Conservation (phyloP, 768 basidiomycete genomes). For the Boletus patriciae region DNA sequence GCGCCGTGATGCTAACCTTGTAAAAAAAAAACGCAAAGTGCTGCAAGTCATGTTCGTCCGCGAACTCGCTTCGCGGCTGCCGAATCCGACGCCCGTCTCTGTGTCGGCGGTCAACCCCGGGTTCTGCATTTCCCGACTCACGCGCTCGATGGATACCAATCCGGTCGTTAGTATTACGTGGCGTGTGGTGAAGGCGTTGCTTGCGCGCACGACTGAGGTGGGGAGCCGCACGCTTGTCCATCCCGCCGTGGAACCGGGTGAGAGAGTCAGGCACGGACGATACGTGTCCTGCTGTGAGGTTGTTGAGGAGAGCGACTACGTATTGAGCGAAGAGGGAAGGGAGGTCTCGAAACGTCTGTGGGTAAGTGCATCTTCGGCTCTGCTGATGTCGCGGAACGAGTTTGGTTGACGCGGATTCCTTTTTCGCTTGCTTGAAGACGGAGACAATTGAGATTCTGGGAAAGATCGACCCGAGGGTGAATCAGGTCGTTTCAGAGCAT, state of each 20-base stretch:
- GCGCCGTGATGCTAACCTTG: neutral
- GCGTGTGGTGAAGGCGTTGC: conserved; percentile 12
- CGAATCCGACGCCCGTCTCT: conserved; percentile 27
- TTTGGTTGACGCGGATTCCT: neutral
- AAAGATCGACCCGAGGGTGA: conserved; percentile 30
- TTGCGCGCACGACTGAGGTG: conserved; percentile 35
- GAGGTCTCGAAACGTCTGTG: conserved; percentile 33
- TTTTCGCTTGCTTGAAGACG: conserved; percentile 8
- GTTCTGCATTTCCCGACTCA: conserved; percentile 35
- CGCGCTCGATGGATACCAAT: conserved; percentile 18
- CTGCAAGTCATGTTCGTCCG: conserved; percentile 38
- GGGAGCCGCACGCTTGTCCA: conserved; percentile 40
- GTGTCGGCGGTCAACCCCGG: conserved; percentile 38
- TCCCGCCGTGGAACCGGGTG: conserved; percentile 30
- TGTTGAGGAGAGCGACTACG: conserved; percentile 35
- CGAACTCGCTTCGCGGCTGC: conserved; percentile 36
- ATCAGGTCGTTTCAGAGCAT: conserved; percentile 26
- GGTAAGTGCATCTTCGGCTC: conserved; percentile 26
- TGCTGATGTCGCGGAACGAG: neutral
- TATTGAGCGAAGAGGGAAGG: conserved; percentile 32
- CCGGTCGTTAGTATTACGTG: neutral
- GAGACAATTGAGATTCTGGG: conserved; percentile 31
- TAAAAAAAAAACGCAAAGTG: conserved; percentile 16
- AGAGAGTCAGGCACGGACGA: conserved; percentile 27
- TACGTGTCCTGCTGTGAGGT: conserved; percentile 31